phyloP scores from a whole-genome alignment of 2,329 filamentous ascomycete species.

The Juglanconis sp. region DNA sequence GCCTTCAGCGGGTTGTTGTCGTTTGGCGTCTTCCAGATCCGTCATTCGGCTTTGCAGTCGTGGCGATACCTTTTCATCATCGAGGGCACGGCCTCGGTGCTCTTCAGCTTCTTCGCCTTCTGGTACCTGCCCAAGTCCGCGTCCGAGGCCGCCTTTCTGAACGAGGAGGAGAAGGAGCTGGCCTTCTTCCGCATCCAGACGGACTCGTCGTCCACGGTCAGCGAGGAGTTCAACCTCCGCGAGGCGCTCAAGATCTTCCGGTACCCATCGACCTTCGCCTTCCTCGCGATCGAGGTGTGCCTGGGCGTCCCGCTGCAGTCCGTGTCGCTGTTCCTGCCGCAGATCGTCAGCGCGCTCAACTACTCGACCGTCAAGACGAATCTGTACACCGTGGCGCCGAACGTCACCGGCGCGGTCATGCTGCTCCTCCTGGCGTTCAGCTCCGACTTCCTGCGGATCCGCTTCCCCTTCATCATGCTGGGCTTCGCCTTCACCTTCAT shows the following conservation, averaged over 20 bases:
- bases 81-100: conserved; percentile 53
- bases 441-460: conserved; percentile 61
- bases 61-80: conserved; percentile 53
- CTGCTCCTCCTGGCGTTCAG: conserved; percentile 69
- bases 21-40: conserved; percentile 48
- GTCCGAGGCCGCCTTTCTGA: conserved; percentile 63
- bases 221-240: conserved; percentile 48
- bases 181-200: conserved; percentile 73
- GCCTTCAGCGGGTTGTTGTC: conserved; percentile 60
- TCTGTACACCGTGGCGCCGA: conserved; percentile 76
- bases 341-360: conserved; percentile 50
- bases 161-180: conserved; percentile 61
- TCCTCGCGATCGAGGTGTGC: conserved; percentile 54
- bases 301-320: conserved; percentile 58
- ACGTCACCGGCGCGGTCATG: conserved; percentile 70
- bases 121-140: conserved; percentile 67
- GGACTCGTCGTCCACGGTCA: conserved; percentile 64
- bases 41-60: conserved; percentile 23
- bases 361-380: conserved; percentile 61
- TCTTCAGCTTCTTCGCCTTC: conserved; percentile 62
- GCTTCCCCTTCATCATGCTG: conserved; percentile 71
- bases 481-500: conserved; percentile 72
- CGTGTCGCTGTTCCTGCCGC: conserved; percentile 47
- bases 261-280: conserved; percentile 45
- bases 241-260: conserved; percentile 52